Percentiles rank a stretch among this genome's conserved stretches.
These are phyloP conservation scores for Xerocomus brunneocitrinus DNA, from an alignment of 768 basidiomycete species.

Conservation along the genomic window DNA sequence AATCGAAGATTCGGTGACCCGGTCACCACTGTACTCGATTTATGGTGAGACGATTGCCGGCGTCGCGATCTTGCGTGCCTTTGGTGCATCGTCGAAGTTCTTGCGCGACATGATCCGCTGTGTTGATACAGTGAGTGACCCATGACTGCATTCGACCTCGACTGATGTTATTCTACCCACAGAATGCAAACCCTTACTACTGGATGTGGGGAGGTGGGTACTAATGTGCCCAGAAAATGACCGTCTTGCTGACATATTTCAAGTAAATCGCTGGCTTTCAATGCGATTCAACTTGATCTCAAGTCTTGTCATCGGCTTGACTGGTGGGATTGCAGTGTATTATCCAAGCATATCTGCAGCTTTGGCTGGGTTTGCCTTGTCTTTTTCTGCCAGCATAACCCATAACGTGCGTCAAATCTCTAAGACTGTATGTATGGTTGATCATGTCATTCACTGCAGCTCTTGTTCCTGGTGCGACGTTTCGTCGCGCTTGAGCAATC, in stretches of 20 bases:
- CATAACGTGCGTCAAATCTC: conserved; percentile 43
- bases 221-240: background rate
- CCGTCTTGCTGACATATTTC: conserved; percentile 5
- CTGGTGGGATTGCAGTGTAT: conserved; percentile 60
- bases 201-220: conserved; percentile 85
- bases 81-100: conserved; percentile 85
- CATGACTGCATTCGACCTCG: background rate
- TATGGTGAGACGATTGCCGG: conserved; percentile 50
- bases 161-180: conserved; percentile 1
- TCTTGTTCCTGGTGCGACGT: conserved; percentile 69
- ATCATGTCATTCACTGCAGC: conserved; percentile 27
- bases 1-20: conserved; percentile 42
- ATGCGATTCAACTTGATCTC: conserved; percentile 84
- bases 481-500: conserved; percentile 89
- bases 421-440: conserved; percentile 4
- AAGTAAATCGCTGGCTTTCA: conserved; percentile 89
- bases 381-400: conserved; percentile 77
- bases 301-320: conserved; percentile 65
- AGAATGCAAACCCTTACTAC: conserved; percentile 72
- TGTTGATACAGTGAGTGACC: conserved; percentile 64
- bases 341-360: conserved; percentile 74
- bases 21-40: conserved; percentile 45
- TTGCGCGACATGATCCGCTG: conserved; percentile 78
- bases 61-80: conserved; percentile 64
- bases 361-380: conserved; percentile 79